These are phyloP conservation scores for Mentha longifolia DNA, from an alignment of 257 asterid species.

Conservation along the genomic window DNA sequence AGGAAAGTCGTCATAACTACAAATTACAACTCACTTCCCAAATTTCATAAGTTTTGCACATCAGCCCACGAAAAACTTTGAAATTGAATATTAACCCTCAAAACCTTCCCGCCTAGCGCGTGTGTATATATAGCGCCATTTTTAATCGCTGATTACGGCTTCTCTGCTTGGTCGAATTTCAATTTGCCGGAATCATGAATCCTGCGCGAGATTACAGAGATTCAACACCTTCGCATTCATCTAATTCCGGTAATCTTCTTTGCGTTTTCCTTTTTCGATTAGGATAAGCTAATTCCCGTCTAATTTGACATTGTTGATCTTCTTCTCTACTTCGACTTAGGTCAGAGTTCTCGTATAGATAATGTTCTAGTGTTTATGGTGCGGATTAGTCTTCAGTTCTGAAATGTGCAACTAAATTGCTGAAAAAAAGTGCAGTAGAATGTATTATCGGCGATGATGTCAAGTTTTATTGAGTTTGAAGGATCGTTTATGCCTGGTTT, in stretches of 20 bases:
- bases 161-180: constrained; percentile 21
- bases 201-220: constrained; percentile 43
- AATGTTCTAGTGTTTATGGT: not conserved
- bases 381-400: constrained; percentile 6
- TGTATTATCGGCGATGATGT: not conserved
- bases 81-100: not conserved
- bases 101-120: constrained; percentile 29
- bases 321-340: not conserved
- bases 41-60: not conserved
- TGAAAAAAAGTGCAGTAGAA: not conserved
- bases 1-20: not conserved
- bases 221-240: constrained; percentile 44
- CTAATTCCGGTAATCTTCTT: constrained; percentile 41
- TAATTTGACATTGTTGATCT: not conserved
- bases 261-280: not conserved
- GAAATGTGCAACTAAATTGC: constrained; percentile 8
- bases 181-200: constrained; percentile 37
- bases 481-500: constrained; percentile 2
- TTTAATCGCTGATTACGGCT: not conserved
- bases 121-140: not conserved
- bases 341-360: constrained; percentile 1
- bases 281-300: not conserved
- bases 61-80: not conserved
- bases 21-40: not conserved
- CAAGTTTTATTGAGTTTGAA: not conserved